Base-by-base conservation (phyloP, 2,329 filamentous ascomycete genomes). In the Coniochaeta sp. region DNA sequence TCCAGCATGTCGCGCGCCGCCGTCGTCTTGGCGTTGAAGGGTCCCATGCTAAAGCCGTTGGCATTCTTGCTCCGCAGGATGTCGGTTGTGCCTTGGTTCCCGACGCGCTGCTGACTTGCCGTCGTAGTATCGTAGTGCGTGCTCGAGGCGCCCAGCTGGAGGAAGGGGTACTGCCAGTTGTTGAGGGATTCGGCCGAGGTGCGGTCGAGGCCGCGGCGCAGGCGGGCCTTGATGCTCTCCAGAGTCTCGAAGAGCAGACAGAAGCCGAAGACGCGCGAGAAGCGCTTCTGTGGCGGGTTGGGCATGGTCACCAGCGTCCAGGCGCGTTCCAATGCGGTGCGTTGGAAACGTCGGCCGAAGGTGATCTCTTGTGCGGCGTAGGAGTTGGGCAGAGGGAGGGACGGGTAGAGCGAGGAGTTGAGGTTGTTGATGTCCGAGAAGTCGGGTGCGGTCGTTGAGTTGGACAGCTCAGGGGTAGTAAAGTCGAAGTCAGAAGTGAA, bases 281-380 rank as follows among this genome's bases (percentile, higher is more conserved):
- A 77, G 1, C 72, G 71, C 2, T 75, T 70, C 1, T 79, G 77
- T 0, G 81, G 77, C 56, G 83, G 79, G 64, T 78, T 73, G 1
- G 74, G 67, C 69, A 78, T 77, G 16, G 70, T 74, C 2, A 90
- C 77, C 1, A 93, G 73, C 2, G 77, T 73, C 60, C 86, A 83
- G 0, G 81, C 89, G 28, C 78, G 73, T 71, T 96, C 89, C 1
- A 87, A 66, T 2, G 85, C 79, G 59, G 79, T 79, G 47, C 90
- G 83, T 57, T 90, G 88, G 5, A 96, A 76, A 5, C 88, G 81
- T 8, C 89, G 84, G 12, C 86, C 85, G 65, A 96, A 93, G 1
- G 81, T 86, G 1, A 78, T 75, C 70, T 93, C 89, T 28, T 84
- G 78, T 60, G 82, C 81, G 11, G 84, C 79, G 69, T 87, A 87